phyloP scores from a whole-genome alignment of 2,329 filamentous ascomycete genomes.

The Magnaporthiopsis rhizophila region DNA sequence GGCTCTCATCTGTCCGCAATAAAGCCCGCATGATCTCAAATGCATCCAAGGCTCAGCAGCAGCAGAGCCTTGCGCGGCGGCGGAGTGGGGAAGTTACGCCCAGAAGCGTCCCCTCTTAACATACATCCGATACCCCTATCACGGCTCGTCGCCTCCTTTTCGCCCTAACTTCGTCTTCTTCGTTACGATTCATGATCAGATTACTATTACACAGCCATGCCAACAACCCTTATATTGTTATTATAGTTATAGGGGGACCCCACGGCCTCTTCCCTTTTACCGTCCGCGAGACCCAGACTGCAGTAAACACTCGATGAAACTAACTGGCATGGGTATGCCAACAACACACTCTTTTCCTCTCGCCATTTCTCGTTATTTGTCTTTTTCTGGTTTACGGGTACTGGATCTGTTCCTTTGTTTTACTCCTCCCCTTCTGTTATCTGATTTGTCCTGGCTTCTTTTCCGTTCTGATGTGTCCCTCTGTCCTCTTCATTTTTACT shows the following conservation, averaged over 20 bases:
- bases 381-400: not conserved
- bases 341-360: not conserved
- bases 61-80: slow-evolving; percentile 34
- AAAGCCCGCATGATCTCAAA: slow-evolving; percentile 55
- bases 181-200: not conserved
- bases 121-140: not conserved
- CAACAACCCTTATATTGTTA: not conserved
- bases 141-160: slow-evolving; percentile 20
- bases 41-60: slow-evolving; percentile 41
- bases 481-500: not conserved
- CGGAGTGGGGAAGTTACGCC: slow-evolving; percentile 49
- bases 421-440: not conserved
- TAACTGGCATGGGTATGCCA: not conserved
- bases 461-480: not conserved
- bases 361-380: not conserved
- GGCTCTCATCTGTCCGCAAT: slow-evolving; percentile 48
- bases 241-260: not conserved
- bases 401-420: not conserved
- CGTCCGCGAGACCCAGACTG: too few species aligned
- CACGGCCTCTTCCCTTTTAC: not conserved
- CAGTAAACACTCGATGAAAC: not conserved
- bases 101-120: slow-evolving; percentile 42
- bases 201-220: not conserved
- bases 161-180: not conserved
- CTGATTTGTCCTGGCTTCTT: not conserved